These are phyloP conservation scores for Clausena lansium DNA, from an alignment of 345 rosid genomes.

Conservation along the genomic window DNA sequence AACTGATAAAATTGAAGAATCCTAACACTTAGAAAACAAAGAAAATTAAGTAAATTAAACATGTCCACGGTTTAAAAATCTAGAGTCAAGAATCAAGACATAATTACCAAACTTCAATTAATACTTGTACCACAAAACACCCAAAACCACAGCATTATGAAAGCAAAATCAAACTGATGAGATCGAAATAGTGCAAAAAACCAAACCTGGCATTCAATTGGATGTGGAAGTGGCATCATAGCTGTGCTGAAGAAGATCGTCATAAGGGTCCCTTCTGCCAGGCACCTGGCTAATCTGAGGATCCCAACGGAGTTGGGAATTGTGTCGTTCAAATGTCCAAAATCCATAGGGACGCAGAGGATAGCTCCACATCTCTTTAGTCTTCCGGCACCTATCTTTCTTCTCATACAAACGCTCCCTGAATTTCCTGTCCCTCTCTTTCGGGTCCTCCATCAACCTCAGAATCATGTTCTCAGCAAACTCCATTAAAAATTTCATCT, in stretches of 20 bases:
- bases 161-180: neutral
- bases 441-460: slow-evolving; percentile 94
- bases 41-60: neutral
- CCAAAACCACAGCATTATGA: neutral
- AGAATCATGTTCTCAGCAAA: slow-evolving; percentile 86
- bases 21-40: neutral
- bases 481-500: slow-evolving; percentile 90
- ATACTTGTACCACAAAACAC: neutral
- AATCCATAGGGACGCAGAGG: slow-evolving; percentile 97
- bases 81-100: neutral
- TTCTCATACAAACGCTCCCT: slow-evolving; percentile 68
- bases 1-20: neutral
- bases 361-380: slow-evolving; percentile 96
- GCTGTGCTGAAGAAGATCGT: slow-evolving; percentile 66
- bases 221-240: slow-evolving; percentile 23
- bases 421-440: slow-evolving; percentile 79
- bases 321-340: slow-evolving; percentile 96
- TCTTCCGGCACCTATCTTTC: slow-evolving; percentile 78
- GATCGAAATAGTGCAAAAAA: neutral
- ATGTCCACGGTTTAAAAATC: neutral
- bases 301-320: slow-evolving; percentile 90
- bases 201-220: slow-evolving; percentile 31
- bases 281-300: slow-evolving; percentile 95
- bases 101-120: neutral
- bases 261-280: slow-evolving; percentile 95